Evolutionary conservation across 2,329 filamentous ascomycete genomes (phyloP).

Genomic region (Lanzia echinophila): DNA sequence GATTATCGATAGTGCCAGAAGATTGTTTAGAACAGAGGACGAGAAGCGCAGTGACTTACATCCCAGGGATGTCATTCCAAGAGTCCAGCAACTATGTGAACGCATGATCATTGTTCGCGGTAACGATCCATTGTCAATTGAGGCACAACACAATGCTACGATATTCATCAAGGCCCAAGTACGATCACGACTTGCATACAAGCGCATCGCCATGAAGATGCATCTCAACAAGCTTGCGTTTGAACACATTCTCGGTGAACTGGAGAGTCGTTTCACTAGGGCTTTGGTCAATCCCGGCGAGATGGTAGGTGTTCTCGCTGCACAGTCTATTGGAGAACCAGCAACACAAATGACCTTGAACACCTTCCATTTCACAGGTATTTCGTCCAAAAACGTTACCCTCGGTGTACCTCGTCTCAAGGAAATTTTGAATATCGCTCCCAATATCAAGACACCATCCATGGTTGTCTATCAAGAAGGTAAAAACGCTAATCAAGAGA

Average conservation of each 20-base stretch:
- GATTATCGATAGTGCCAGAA: slow-evolving; percentile 84
- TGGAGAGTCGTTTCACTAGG: slow-evolving; percentile 82
- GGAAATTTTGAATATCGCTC: slow-evolving; percentile 97
- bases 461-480: slow-evolving; percentile 85
- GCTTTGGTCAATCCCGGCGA: slow-evolving; percentile 87
- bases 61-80: slow-evolving; percentile 78
- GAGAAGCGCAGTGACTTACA: slow-evolving; percentile 82
- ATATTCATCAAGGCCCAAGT: slow-evolving; percentile 88
- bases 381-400: slow-evolving; percentile 98
- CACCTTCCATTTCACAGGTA: slow-evolving; percentile 99
- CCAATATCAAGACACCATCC: slow-evolving; percentile 96
- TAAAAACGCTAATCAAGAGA: slow-evolving; percentile 61
- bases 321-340: slow-evolving; percentile 97
- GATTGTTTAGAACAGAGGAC: slow-evolving; percentile 84
- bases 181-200: slow-evolving; percentile 85
- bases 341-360: slow-evolving; percentile 99
- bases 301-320: slow-evolving; percentile 96
- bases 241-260: slow-evolving; percentile 82
- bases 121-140: slow-evolving; percentile 69
- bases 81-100: slow-evolving; percentile 67
- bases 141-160: slow-evolving; percentile 84
- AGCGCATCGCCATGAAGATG: slow-evolving; percentile 80
- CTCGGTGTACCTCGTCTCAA: slow-evolving; percentile 98
- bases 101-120: slow-evolving; percentile 82
- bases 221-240: slow-evolving; percentile 87